phyloP scores from a whole-genome alignment of 139 green algal species.

The Haematococcus lacustris region DNA sequence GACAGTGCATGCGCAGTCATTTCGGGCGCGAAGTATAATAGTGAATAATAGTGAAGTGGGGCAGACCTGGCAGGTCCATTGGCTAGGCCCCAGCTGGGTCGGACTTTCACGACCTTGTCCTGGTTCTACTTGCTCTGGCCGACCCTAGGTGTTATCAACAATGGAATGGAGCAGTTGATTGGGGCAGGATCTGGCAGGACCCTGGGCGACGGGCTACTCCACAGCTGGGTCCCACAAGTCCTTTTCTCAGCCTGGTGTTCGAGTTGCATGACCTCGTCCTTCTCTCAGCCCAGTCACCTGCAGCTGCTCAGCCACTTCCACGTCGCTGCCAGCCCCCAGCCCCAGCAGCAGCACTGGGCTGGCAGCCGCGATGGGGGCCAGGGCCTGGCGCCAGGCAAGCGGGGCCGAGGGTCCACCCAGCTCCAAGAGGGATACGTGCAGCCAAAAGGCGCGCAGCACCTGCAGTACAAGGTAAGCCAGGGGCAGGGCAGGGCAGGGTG shows the following conservation, averaged over 20 bases:
- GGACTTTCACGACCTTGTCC: no score
- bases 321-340: not conserved
- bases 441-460: slow-evolving; percentile 62
- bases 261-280: not conserved
- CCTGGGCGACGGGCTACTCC: not conserved
- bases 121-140: no score
- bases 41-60: not conserved
- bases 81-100: not conserved
- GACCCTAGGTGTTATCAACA: no score
- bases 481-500: not conserved
- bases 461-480: slow-evolving; percentile 2
- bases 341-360: slow-evolving; percentile 32
- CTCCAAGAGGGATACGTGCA: slow-evolving; percentile 45
- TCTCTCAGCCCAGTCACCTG: slow-evolving; percentile 14
- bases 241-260: not conserved
- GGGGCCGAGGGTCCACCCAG: slow-evolving; percentile 5
- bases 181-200: no score
- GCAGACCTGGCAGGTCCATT: not conserved
- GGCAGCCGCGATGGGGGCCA: slow-evolving; percentile 17
- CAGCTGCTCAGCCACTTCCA: slow-evolving; percentile 20
- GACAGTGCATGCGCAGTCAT: not conserved
- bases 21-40: not conserved
- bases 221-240: not conserved
- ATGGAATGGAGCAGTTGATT: no score
- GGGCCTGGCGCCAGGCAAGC: not conserved